A percentile compares a stretch with the other conserved stretches of the same genome.
These are phyloP conservation scores for Przewalskia tangutica DNA, from an alignment of 257 asterid species.

Conservation along the genomic window DNA sequence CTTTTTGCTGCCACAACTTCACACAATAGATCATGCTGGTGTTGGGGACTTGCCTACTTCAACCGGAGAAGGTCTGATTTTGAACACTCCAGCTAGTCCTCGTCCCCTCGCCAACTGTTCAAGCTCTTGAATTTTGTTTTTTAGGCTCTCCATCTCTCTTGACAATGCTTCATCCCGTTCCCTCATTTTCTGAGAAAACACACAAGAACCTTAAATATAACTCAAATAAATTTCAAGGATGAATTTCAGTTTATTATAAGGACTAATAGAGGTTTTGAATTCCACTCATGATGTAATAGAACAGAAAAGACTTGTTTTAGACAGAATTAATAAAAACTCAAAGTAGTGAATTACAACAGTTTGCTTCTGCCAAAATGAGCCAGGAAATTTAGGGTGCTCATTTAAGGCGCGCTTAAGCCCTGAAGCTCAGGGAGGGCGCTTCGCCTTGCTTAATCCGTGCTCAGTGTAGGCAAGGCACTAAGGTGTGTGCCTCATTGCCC, in stretches of 20 bases:
- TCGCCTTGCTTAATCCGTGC: no score
- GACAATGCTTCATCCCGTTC: constrained; percentile 31
- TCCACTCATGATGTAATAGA: background rate
- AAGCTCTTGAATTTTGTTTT: constrained; percentile 28
- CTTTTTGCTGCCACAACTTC: background rate
- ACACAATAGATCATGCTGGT: constrained; percentile 5
- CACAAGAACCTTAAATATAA: background rate
- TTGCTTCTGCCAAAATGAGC: background rate
- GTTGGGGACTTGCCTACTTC: constrained; percentile 19
- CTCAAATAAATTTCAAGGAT: background rate
- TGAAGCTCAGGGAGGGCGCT: no score
- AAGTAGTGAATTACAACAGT: background rate
- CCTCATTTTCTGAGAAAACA: constrained; percentile 22
- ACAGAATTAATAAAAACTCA: background rate
- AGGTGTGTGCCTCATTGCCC: no score
- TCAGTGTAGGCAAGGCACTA: no score
- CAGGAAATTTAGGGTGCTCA: background rate
- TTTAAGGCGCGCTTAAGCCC: no score
- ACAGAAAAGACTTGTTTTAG: background rate
- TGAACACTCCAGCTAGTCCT: constrained; percentile 35
- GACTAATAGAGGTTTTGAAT: background rate
- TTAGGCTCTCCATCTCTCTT: constrained; percentile 28
- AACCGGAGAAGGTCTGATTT: constrained; percentile 13
- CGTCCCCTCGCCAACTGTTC: constrained; percentile 35
- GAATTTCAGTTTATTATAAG: background rate